phyloP scores from a whole-genome alignment of 1,139 yeast genomes.

The Ashbya aceris region DNA sequence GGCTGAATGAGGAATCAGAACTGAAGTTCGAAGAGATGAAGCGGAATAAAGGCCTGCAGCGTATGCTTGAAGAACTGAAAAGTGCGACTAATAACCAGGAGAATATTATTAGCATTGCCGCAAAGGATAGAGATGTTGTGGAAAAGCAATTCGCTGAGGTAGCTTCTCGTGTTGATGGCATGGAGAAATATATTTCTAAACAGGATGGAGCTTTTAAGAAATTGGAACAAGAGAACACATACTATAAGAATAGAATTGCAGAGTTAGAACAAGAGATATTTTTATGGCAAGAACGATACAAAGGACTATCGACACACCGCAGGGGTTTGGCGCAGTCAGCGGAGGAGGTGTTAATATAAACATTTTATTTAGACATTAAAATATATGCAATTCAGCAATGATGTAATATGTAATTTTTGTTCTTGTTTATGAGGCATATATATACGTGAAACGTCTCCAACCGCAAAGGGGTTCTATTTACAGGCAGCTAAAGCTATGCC shows the following conservation, averaged over 20 bases:
- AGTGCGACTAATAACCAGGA: constrained; percentile 19
- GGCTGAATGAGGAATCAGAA: constrained; percentile 28
- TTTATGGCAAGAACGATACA: constrained; percentile 48
- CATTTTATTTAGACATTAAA: neutral
- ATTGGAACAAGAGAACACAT: constrained; percentile 29
- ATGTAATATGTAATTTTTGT: too few species aligned
- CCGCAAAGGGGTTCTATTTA: neutral
- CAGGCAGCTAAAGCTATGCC: too few species aligned
- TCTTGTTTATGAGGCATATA: constrained; percentile 3
- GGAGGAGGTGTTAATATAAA: constrained; percentile 24
- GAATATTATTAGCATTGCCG: constrained; percentile 26
- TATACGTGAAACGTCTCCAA: neutral
- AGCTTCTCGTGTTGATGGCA: constrained; percentile 26
- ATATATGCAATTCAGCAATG: too few species aligned
- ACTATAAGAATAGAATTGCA: constrained; percentile 30
- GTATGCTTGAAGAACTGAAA: constrained; percentile 30
- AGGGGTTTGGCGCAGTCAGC: constrained; percentile 12
- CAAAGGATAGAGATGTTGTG: constrained; percentile 31
- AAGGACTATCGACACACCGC: constrained; percentile 21
- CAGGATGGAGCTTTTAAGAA: constrained; percentile 29
- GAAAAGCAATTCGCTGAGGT: constrained; percentile 29
- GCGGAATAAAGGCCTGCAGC: constrained; percentile 30
- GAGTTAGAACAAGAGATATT: constrained; percentile 56
- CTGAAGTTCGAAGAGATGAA: constrained; percentile 31
- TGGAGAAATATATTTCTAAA: constrained; percentile 31